Evolutionary conservation across 495 filamentous ascomycete species (phyloP), one percentile per base, ranked within the genome.

Genomic region (Apodospora peruviana): DNA sequence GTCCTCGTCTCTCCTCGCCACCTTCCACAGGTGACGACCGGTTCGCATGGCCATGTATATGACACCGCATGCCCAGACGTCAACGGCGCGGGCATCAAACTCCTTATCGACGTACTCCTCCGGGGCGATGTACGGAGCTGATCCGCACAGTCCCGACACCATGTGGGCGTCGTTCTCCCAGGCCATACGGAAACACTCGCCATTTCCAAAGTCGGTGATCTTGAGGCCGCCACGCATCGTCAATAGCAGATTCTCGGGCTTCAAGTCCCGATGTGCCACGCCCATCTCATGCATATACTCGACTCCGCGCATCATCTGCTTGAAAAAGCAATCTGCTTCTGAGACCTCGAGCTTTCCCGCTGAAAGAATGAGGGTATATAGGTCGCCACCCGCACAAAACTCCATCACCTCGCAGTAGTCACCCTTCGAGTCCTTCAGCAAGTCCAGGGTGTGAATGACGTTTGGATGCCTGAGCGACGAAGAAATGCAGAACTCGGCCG

Each of bases 31-130:
- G 70, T 99, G 94, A 25, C 93, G 75, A 36, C 93, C 93, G 14
- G 93, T 99, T 43, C 93, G 79, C 93, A 98, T 99, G 5, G 93
- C 93, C 94, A 99, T 97, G 72, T 99, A 99, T 47, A 99, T 97
- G 25, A 99, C 93, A 57, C 93, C 93, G 43, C 87, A 91, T 16
- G 93, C 94, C 93, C 93, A 99, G 39, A 97, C 83, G 62, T 99
- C 93, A 39, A 99, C 94, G 1, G 93, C 91, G 42, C 93, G 78
- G 12, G 93, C 94, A 64, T 99, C 93, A 49, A 99, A 99, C 65
- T 99, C 93, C 56, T 81, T 85, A 57, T 95, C 90, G 12, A 80
- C 78, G 60, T 99, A 99, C 64, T 99, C 94, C 61, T 99, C 93
- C 0, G 93, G 93, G 9, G 94, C 88, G 54, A 99, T 99, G 61